These are phyloP conservation scores for Phenoliferia sp. DNA, from an alignment of 1,284 basidiomycete species.

Conservation along the genomic window DNA sequence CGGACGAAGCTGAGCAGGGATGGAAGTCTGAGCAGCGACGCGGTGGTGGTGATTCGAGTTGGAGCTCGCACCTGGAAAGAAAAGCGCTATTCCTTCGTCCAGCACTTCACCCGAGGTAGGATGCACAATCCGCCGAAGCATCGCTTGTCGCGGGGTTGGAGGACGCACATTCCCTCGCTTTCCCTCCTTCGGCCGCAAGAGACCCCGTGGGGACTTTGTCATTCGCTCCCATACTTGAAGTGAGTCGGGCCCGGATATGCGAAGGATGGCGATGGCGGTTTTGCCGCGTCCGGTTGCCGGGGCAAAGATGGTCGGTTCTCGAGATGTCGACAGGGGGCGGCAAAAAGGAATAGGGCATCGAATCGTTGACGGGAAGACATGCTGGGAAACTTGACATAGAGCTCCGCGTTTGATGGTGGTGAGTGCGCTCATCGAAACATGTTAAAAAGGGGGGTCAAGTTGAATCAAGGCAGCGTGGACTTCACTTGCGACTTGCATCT, in stretches of 20 bases:
- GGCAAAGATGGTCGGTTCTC: constrained; percentile 66
- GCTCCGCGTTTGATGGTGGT: not conserved
- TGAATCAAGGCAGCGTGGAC: too few species aligned
- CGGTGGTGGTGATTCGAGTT: not conserved
- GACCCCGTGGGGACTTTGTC: constrained; percentile 42
- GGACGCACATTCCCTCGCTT: constrained; percentile 22
- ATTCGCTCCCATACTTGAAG: constrained; percentile 57
- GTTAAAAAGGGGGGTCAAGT: too few species aligned
- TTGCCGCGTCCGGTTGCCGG: constrained; percentile 77
- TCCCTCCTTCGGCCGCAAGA: not conserved
- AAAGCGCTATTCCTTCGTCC: constrained; percentile 77
- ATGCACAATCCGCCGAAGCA: constrained; percentile 64
- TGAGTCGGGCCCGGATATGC: constrained; percentile 71
- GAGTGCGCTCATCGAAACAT: not conserved
- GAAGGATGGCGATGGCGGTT: constrained; percentile 71
- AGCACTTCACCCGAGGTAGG: constrained; percentile 58
- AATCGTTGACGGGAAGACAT: not conserved
- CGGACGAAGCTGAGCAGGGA: constrained; percentile 41
- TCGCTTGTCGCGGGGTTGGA: constrained; percentile 57
- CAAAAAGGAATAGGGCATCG: not conserved
- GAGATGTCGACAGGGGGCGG: not conserved
- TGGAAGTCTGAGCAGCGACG: not conserved
- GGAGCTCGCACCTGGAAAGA: constrained; percentile 61
- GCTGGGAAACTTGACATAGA: not conserved
- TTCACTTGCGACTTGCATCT: too few species aligned